These are phyloP conservation scores for Diplodia seriata DNA, from an alignment of 2,329 filamentous ascomycete genomes.

Conservation along the genomic window DNA sequence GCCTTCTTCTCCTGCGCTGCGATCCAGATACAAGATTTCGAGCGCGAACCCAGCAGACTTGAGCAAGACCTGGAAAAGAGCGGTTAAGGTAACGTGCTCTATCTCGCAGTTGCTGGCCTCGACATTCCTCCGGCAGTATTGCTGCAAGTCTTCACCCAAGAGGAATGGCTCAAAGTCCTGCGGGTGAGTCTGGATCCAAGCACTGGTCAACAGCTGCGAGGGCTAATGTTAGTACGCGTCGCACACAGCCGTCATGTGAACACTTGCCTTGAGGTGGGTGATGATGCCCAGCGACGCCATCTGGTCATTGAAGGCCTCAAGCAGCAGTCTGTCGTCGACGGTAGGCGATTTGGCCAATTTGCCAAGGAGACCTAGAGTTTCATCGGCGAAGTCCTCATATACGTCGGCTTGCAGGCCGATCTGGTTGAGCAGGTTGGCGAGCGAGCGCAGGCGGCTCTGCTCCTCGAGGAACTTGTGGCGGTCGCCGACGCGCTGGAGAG, in stretches of 20 bases:
- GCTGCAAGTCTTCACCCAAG: conserved; percentile 61
- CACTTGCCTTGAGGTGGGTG: conserved; percentile 73
- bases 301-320: conserved; percentile 75
- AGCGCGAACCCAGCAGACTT: conserved; percentile 79
- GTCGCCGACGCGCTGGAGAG: conserved; percentile 73
- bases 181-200: conserved; percentile 79
- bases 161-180: conserved; percentile 77
- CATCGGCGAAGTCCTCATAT: conserved; percentile 84
- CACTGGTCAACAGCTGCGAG: conserved; percentile 77
- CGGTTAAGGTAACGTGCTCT: conserved; percentile 83
- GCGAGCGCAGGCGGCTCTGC: conserved; percentile 71
- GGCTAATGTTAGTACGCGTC: conserved; percentile 32
- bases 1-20: conserved; percentile 77
- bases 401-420: conserved; percentile 73
- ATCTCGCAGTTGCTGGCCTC: conserved; percentile 83
- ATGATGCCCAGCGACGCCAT: conserved; percentile 76
- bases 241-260: conserved; percentile 21
- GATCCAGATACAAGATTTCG: conserved; percentile 90
- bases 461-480: conserved; percentile 72
- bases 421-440: conserved; percentile 73
- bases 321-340: conserved; percentile 63
- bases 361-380: conserved; percentile 71
- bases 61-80: conserved; percentile 79
- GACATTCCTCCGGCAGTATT: conserved; percentile 74
- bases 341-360: conserved; percentile 65